Percentiles rank a stretch among this genome's conserved stretches.
These are phyloP conservation scores for Musa schizocarpa DNA, from an alignment of 176 grass and related monocot genomes.

Conservation along the genomic window DNA sequence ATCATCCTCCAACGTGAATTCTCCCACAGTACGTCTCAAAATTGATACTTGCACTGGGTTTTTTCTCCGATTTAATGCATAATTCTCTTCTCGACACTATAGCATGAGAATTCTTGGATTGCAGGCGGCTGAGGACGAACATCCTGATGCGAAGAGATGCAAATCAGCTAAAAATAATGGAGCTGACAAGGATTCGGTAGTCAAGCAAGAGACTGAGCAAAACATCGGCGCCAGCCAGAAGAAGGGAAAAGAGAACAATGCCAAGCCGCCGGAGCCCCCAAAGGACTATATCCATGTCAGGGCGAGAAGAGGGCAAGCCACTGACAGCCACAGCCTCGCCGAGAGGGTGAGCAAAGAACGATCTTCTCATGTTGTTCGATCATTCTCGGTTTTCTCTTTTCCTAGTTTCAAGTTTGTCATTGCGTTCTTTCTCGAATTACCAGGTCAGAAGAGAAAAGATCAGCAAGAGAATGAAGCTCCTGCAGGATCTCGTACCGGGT, in stretches of 20 bases:
- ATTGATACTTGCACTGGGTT: neutral
- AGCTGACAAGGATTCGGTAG: neutral
- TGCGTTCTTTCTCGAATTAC: neutral
- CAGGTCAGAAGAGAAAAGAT: conserved; percentile 68
- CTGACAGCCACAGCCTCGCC: conserved; percentile 68
- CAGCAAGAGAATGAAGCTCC: conserved; percentile 61
- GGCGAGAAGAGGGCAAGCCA: conserved; percentile 61
- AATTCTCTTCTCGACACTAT: neutral
- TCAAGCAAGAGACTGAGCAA: conserved; percentile 5
- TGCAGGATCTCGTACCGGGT: conserved; percentile 56
- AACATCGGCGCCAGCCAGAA: neutral
- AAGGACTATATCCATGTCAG: conserved; percentile 69
- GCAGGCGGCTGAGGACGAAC: conserved; percentile 12
- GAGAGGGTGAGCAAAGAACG: conserved; percentile 36
- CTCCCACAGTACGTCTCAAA: neutral
- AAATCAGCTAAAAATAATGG: neutral
- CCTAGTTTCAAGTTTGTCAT: neutral
- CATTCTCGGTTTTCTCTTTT: neutral
- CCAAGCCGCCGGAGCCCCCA: conserved; percentile 10
- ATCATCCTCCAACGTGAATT: neutral
- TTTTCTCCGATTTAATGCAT: neutral
- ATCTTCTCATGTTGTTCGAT: neutral
- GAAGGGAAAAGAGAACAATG: conserved; percentile 11
- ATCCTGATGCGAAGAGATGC: conserved; percentile 24
- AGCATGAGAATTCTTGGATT: neutral